Evolutionary conservation across 805 yeast species (phyloP).

Genomic region (Lipomyces chichibuensis): DNA sequence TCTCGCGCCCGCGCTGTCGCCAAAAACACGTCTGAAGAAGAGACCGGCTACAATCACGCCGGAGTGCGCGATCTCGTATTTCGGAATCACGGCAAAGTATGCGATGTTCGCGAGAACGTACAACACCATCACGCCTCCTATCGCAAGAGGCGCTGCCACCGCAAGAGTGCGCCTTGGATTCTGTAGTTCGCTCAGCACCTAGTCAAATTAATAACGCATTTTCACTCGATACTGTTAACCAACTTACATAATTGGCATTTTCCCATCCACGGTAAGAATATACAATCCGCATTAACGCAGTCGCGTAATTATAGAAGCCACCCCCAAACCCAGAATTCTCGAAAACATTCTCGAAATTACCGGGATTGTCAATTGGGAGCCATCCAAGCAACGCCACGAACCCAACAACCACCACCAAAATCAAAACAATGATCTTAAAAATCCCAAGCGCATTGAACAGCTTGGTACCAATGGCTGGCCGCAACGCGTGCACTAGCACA

Average conservation of each 20-base stretch:
- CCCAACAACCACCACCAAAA: slow-evolving; percentile 56
- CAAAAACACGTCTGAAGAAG: slow-evolving; percentile 61
- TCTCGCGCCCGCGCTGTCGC: slow-evolving; percentile 55
- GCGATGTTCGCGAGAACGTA: slow-evolving; percentile 62
- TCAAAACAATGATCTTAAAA: slow-evolving; percentile 56
- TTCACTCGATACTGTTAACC: not conserved
- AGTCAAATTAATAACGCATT: not conserved
- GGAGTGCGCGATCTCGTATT: slow-evolving; percentile 49
- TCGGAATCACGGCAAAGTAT: slow-evolving; percentile 57
- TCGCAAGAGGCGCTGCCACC: slow-evolving; percentile 65
- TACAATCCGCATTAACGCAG: slow-evolving; percentile 61
- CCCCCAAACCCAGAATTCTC: slow-evolving; percentile 48
- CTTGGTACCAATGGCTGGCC: slow-evolving; percentile 55
- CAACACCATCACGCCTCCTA: slow-evolving; percentile 54
- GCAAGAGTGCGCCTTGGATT: slow-evolving; percentile 60
- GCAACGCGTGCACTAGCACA: slow-evolving; percentile 52
- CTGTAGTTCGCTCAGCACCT: slow-evolving; percentile 53
- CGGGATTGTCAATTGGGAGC: slow-evolving; percentile 41
- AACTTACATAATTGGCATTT: slow-evolving; percentile 60
- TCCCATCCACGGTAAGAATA: slow-evolving; percentile 75
- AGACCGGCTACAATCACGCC: slow-evolving; percentile 69
- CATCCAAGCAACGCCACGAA: slow-evolving; percentile 47
- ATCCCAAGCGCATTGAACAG: slow-evolving; percentile 60
- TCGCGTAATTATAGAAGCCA: slow-evolving; percentile 56
- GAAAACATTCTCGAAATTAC: slow-evolving; percentile 50